A percentile compares a stretch with the other conserved stretches of the same genome.
phyloP scores from a whole-genome alignment of 2,329 filamentous ascomycete species.

The Paraconiothyrium sp. region DNA sequence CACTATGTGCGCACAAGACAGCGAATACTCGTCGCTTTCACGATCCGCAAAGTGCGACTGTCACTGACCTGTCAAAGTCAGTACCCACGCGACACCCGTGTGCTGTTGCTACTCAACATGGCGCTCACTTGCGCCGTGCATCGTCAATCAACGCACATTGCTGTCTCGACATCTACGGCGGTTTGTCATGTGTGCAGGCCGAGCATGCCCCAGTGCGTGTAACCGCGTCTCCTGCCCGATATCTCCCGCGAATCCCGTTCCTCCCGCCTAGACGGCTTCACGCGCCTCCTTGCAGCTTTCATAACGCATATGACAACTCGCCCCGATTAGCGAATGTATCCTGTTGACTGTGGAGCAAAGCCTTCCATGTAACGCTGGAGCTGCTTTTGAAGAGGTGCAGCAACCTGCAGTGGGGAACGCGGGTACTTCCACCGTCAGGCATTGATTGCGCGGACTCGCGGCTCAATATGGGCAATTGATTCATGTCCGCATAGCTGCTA shows the following conservation, averaged over 20 bases:
- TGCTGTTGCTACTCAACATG: conserved; percentile 21
- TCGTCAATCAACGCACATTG: conserved; percentile 34
- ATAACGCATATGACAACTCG: conserved; percentile 12
- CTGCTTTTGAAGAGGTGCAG: conserved; percentile 34
- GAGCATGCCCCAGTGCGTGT: conserved; percentile 21
- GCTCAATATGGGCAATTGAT: conserved; percentile 23
- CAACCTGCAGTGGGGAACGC: conserved; percentile 10
- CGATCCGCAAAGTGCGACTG: conserved; percentile 32
- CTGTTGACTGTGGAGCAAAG: conserved; percentile 18
- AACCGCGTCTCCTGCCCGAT: conserved; percentile 38
- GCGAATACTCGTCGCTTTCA: conserved; percentile 20
- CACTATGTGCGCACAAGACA: conserved; percentile 24
- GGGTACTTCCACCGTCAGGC: conserved; percentile 17
- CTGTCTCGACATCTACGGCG: conserved; percentile 22
- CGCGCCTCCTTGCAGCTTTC: conserved; percentile 30
- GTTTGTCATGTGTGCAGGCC: conserved; percentile 30
- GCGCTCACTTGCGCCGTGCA: conserved; percentile 32
- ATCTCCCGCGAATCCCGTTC: conserved; percentile 40
- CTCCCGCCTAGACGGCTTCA: conserved; percentile 30
- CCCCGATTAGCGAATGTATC: conserved; percentile 19
- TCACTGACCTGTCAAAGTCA: conserved; percentile 43
- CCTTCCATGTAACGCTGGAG: conserved; percentile 30
- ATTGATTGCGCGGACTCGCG: conserved; percentile 27
- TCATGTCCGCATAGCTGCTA: conserved; percentile 25
- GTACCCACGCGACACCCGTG: conserved; percentile 26